These are phyloP conservation scores for Drechslerella stenobrocha DNA, from an alignment of 2,329 filamentous ascomycete species.

Conservation along the genomic window DNA sequence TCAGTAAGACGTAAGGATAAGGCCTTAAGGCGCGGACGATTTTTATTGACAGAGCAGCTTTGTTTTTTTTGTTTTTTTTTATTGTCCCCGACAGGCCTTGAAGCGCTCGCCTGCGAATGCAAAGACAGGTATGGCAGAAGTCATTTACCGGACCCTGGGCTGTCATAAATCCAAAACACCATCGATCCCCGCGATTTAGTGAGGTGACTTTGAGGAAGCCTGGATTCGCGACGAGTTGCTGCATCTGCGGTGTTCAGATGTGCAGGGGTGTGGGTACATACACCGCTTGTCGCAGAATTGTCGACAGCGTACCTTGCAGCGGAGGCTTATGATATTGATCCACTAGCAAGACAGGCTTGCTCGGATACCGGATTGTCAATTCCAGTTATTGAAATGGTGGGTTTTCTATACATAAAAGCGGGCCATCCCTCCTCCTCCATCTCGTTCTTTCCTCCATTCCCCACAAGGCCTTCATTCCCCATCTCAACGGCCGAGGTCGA, in stretches of 20 bases:
- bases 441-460: slow-evolving; percentile 24
- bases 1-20: slow-evolving; percentile 40
- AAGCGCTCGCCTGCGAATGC: slow-evolving; percentile 23
- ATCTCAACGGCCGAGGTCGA: slow-evolving; percentile 13
- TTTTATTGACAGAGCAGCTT: slow-evolving; percentile 1
- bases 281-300: slow-evolving; percentile 37
- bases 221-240: slow-evolving; percentile 44
- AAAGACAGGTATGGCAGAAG: slow-evolving; percentile 8
- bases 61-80: slow-evolving; percentile 4
- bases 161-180: slow-evolving; percentile 38
- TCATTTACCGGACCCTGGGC: slow-evolving; percentile 11
- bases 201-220: slow-evolving; percentile 3
- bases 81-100: neutral
- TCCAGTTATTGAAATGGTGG: neutral
- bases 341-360: slow-evolving; percentile 15
- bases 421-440: slow-evolving; percentile 28
- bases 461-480: slow-evolving; percentile 40
- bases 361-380: slow-evolving; percentile 12
- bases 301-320: slow-evolving; percentile 44
- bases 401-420: slow-evolving; percentile 37
- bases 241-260: slow-evolving; percentile 15
- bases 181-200: slow-evolving; percentile 27
- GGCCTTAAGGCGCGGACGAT: slow-evolving; percentile 11
- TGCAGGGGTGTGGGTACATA: slow-evolving; percentile 33
- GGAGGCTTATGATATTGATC: slow-evolving; percentile 27